A percentile compares a stretch with the other conserved stretches of the same genome.
Evolutionary conservation across 441 rosid genomes (phyloP).

Genomic region (Pelargonium australe): DNA sequence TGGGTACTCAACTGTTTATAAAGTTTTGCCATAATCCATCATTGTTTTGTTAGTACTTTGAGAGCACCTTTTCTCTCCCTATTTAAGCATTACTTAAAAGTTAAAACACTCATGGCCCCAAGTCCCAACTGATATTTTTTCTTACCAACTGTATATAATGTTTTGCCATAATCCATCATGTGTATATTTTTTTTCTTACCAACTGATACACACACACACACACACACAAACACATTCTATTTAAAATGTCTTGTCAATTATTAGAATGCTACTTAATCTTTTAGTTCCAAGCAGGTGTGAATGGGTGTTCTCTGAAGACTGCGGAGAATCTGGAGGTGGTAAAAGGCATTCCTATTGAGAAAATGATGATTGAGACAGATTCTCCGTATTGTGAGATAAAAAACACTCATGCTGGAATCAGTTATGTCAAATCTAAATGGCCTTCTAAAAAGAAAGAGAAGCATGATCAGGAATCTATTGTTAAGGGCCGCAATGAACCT

Average conservation of each 20-base stretch:
- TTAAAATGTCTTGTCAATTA: neutral
- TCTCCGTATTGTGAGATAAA: constrained; percentile 92
- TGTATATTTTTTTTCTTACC: neutral
- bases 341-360: constrained; percentile 63
- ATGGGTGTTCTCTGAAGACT: constrained; percentile 87
- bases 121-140: too few species aligned
- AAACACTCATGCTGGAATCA: constrained; percentile 74
- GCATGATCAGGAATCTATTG: constrained; percentile 59
- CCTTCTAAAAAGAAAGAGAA: constrained; percentile 93
- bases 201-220: neutral
- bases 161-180: too few species aligned
- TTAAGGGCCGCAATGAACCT: constrained; percentile 94
- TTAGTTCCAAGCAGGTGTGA: constrained; percentile 49
- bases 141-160: too few species aligned
- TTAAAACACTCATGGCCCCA: neutral
- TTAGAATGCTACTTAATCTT: neutral
- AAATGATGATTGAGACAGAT: constrained; percentile 97
- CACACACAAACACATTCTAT: neutral
- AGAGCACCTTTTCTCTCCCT: neutral
- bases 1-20: neutral
- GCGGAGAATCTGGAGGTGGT: constrained; percentile 75
- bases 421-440: constrained; percentile 58
- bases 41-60: neutral
- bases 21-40: neutral
- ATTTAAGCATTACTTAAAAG: neutral